Base-by-base conservation (phyloP, 225 moss, liverwort and hornwort species). In the Marchantia paleacea region DNA sequence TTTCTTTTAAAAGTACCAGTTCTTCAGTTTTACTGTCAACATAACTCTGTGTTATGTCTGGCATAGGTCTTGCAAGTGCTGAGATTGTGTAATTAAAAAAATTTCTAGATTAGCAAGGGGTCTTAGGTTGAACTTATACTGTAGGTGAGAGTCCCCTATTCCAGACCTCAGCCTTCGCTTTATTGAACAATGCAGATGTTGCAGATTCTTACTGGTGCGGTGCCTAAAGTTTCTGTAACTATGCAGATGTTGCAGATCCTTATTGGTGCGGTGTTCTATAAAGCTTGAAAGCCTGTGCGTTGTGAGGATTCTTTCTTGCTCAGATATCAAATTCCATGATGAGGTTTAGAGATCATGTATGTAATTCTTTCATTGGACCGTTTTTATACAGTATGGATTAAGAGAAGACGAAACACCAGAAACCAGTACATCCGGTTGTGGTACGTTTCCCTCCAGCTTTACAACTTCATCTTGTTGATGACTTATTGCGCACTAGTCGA, bases 351-450 rank as follows among this genome's bases (percentile, higher is more conserved):
- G 63, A 24, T 80, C 72, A 52, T 80, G 12, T 66, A 14, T 75
- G 63, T 81, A 81, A 81, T 75, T 48, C 25, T 49, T 73, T 65
- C 75, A 64, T 81, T 75, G 53, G 14, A 66, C 75, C 58, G 69
- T 71, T 79, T 69, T 76, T 83, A 64, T 86, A 76, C 83, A 86
- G 83, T 39, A 79, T 82, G 86, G 86, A 79, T 78, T 87, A 53
- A 78, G 84, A 65, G 68, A 81, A 61, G 75, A 75, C 79, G 86
- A 87, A 79, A 83, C 86, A 52, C 29, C 84, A 52, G 86, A 87
- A 81, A 87, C 86, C 24, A 87, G 86, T 83, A 87, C 86, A 54
- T 87, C 86, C 25, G 81, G 86, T 55, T 87, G 86, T 84, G 86
- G 86, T 86, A 83, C 48, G 83, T 76, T 55, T 22, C 10, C 22